Evolutionary conservation across 371 early-diverging fungal genomes (phyloP), one percentile per base, ranked within the genome.

Genomic region (Cokeromyces recurvatus): DNA sequence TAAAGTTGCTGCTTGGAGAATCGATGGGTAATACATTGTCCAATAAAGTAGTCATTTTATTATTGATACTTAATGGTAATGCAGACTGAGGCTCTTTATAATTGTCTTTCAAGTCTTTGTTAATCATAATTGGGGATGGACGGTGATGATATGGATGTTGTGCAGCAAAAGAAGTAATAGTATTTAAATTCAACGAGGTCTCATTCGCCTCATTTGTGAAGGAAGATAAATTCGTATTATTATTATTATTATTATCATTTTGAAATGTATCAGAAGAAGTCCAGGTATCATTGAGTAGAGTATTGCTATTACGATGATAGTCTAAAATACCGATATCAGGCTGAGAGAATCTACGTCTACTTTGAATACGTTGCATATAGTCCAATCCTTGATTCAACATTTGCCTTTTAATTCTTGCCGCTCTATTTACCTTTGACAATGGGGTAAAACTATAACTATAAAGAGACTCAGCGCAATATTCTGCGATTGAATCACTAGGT

Each of bases 401-500:
- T 43, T 69, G 68, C 20, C 67, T 57, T 31, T 69, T 64, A 32
- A 62, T 71, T 37, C 64, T 70, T 2, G 65, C 57, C 16, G 62
- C 59, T 46, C 56, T 49, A 43, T 57, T 61, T 17, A 71, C 68
- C 17, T 68, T 64, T 15, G 66, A 59, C 7, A 71, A 54, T 11
- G 65, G 67, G 1, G 75, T 71, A 53, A 80, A 80, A n/a, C 79
- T 78, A 50, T 67, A 80, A 20, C 79, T 79, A 42, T 80, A 78
- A 2, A 82, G 43, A 0, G 82, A 80, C 41, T 80, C 74, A 37
- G 72, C 24, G 31, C 59, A 59, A 19, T 59, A 59, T 38, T 59
- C 55, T 17, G 59, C 54, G 29, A 59, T 50, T 1, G 54, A 54
- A 38, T 50, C 51, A 20, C 17, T 46, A 12, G 38, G 43, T 3